These are phyloP conservation scores for Pistacia atlantica DNA, from an alignment of 345 rosid genomes.

Conservation along the genomic window DNA sequence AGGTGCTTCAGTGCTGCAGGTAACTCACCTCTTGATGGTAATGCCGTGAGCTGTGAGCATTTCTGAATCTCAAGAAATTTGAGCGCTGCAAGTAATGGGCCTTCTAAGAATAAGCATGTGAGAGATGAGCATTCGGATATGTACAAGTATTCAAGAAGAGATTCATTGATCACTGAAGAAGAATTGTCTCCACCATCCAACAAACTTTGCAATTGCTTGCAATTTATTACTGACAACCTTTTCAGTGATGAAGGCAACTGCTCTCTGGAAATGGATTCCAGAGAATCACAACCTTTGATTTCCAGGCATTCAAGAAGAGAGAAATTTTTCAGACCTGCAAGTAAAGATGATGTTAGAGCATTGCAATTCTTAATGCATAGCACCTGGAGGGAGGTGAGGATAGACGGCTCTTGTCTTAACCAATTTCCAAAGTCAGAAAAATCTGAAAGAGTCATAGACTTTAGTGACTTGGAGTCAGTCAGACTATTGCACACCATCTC, in stretches of 20 bases:
- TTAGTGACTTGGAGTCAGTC: neutral
- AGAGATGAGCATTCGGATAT: neutral
- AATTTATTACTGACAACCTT: neutral
- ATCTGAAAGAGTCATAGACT: neutral
- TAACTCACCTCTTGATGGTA: neutral
- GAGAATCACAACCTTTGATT: conserved; percentile 1
- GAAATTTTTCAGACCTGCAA: neutral
- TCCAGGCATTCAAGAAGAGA: neutral
- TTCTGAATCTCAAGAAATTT: neutral
- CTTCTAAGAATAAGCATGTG: neutral
- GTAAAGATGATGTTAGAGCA: neutral
- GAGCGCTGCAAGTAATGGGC: too few species aligned
- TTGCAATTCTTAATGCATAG: neutral
- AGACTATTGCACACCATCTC: neutral
- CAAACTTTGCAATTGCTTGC: neutral
- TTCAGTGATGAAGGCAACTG: conserved; percentile 1
- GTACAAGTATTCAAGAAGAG: neutral
- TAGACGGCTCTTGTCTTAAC: neutral
- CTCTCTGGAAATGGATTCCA: neutral
- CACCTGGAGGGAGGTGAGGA: neutral
- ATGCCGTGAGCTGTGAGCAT: neutral
- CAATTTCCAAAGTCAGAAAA: neutral
- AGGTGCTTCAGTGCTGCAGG: neutral
- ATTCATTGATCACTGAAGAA: too few species aligned
- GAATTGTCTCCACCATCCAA: neutral